Base-by-base conservation (phyloP, 1,284 basidiomycete species). In the Trichosporon faecale region DNA sequence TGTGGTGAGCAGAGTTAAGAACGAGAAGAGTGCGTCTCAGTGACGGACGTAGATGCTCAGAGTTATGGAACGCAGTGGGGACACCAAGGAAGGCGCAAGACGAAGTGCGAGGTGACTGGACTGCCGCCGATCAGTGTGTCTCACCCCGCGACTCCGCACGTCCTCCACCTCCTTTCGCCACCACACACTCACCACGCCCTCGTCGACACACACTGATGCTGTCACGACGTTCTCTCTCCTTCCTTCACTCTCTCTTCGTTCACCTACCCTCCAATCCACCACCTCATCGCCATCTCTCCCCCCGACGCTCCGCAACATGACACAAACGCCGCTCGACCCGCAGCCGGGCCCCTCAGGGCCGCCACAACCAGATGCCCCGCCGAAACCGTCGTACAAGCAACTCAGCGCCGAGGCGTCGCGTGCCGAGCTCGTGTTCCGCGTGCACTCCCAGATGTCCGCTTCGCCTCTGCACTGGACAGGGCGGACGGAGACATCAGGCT, bases 401-500 rank as follows among this genome's bases (percentile, higher is more conserved):
- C 63, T 64, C 35, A 11, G 18, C 33, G 33, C 5, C 12, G 64
- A 60, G 6, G 64, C 66, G 3, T 14, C 18, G 1, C 46, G 23
- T 3, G 60, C 60, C 33, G 35, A 29, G 16, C n/a, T 74, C 49
- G 69, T 73, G 33, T 70, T 75, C 65, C 70, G 76, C 4, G 63
- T 75, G 16, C 70, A 74, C 64, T 63, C 68, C 1, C 23, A 67
- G 1, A 27, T 29, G 4, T 74, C 69, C 11, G 61, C 63, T 18
- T 76, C 74, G 4, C 74, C 74, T 0, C 67, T 78, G 2, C 18
- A 69, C 23, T 78, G 77, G 75, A 75, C 76, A 0, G 76, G 74
- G 2, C 46, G 57, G 18, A 2, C 29, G 0, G 31, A 25, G 11
- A 70, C 70, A 6, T 74, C 72, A 6, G 75, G 75, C 2, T 76